Base-by-base conservation (phyloP, 2,329 filamentous ascomycete genomes). In the Colletotrichum camelliae region DNA sequence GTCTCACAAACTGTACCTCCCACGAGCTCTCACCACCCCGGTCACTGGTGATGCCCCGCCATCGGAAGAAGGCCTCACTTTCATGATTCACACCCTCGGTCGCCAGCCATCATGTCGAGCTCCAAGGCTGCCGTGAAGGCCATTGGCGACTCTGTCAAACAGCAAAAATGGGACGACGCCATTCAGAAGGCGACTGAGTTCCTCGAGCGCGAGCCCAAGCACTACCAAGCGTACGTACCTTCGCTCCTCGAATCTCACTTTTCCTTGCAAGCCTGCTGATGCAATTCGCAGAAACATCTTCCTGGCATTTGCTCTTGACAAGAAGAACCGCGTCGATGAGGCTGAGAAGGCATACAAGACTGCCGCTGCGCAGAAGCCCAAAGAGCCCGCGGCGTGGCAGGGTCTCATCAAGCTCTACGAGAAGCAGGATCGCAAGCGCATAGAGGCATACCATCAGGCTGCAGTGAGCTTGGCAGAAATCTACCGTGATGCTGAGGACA, bases 341-440 rank as follows among this genome's bases (percentile, higher is more conserved):
- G 93, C 97, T 0, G 96, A 97, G 79, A 90, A 89, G 39, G 91
- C 93, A 2, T 98, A 98, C 84, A 88, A 90, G 55, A 88, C 90
- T 37, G 97, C 96, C 2, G 91, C 94, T 7, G 88, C 89, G 24
- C 87, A 95, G 77, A 96, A 95, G 78, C 91, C 93, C 1, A 88
- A 91, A 21, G 96, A 98, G 79, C 87, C 92, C n/a, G 94, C 96
- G 80, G 94, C 94, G 78, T 98, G 95, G 95, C 94, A 98, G 82
- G 97, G 97, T 1, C 88, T 99, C 61, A 91, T 97, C 83, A 94
- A 93, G 81, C 85, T 98, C 35, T 98, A 95, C 82, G 95, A 98
- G 85, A 94, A 92, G 80, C 94, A 96, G 81, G 93, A 91, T 18
- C 84, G 87, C 35, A 89, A 90, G 70, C 94, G 93, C 80, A 86